These are phyloP conservation scores for Fomitopsis palustris DNA, from an alignment of 1,284 basidiomycete species.

Conservation along the genomic window DNA sequence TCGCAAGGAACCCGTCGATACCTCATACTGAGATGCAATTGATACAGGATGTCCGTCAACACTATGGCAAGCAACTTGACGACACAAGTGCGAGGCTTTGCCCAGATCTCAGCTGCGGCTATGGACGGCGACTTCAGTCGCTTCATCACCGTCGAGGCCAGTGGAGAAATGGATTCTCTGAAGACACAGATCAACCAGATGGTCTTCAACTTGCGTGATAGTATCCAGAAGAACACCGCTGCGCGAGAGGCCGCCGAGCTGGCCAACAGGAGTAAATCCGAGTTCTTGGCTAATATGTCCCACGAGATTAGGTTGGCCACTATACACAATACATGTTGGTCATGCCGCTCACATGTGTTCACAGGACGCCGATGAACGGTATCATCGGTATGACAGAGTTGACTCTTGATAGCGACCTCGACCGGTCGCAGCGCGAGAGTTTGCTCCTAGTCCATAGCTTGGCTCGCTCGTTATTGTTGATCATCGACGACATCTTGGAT, in stretches of 20 bases:
- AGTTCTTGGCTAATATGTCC: slow-evolving; percentile 98
- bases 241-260: slow-evolving; percentile 97
- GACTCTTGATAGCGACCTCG: slow-evolving; percentile 91
- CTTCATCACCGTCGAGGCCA: slow-evolving; percentile 99
- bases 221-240: slow-evolving; percentile 98
- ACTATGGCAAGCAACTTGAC: slow-evolving; percentile 97
- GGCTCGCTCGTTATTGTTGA: slow-evolving; percentile 90
- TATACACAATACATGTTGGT: not conserved
- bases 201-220: slow-evolving; percentile 97
- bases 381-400: slow-evolving; percentile 99
- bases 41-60: slow-evolving; percentile 77
- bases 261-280: slow-evolving; percentile 94
- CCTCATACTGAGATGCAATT: not conserved
- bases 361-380: slow-evolving; percentile 96
- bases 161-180: slow-evolving; percentile 98
- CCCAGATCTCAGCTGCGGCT: slow-evolving; percentile 97
- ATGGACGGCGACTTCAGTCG: slow-evolving; percentile 99
- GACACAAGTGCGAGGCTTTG: slow-evolving; percentile 98
- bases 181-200: slow-evolving; percentile 99
- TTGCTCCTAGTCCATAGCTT: slow-evolving; percentile 94
- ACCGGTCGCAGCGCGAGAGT: slow-evolving; percentile 90
- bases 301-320: slow-evolving; percentile 83
- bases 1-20: not conserved
- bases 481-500: slow-evolving; percentile 98
- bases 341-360: not conserved